These are phyloP conservation scores for Hsuehochloa calcarea DNA, from an alignment of 176 grass and related monocot genomes.

Conservation along the genomic window DNA sequence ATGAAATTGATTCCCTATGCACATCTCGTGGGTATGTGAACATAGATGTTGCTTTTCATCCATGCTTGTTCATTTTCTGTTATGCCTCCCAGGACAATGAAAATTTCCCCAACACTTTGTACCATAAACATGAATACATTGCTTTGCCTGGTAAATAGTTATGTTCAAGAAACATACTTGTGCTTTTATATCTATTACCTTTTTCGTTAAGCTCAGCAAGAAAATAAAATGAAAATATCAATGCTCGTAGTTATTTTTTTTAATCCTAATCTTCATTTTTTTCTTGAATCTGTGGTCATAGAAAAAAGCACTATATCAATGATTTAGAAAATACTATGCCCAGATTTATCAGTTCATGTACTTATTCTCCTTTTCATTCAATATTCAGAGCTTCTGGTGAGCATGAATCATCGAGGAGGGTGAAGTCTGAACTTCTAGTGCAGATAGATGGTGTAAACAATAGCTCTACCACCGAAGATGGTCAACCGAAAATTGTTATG, in stretches of 20 bases:
- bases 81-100: background rate
- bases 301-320: background rate
- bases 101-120: background rate
- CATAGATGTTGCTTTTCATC: slow-evolving; percentile 6
- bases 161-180: background rate
- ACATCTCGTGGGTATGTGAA: slow-evolving; percentile 84
- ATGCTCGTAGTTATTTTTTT: background rate
- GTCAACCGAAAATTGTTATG: slow-evolving; percentile 93
- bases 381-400: slow-evolving; percentile 82
- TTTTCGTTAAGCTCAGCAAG: background rate
- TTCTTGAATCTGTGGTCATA: background rate
- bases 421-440: slow-evolving; percentile 97
- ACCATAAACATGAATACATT: background rate
- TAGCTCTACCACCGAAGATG: slow-evolving; percentile 81
- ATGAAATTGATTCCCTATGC: slow-evolving; percentile 97
- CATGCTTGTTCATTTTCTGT: slow-evolving; percentile 6
- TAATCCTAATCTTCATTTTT: background rate
- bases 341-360: slow-evolving; percentile 23
- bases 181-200: background rate
- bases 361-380: slow-evolving; percentile 3
- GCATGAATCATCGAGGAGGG: slow-evolving; percentile 98
- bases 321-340: background rate
- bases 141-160: slow-evolving; percentile 8
- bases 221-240: background rate
- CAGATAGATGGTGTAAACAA: slow-evolving; percentile 98